phyloP scores from a whole-genome alignment of 2,329 filamentous ascomycete genomes.

The Chaetomiaceae sp. region DNA sequence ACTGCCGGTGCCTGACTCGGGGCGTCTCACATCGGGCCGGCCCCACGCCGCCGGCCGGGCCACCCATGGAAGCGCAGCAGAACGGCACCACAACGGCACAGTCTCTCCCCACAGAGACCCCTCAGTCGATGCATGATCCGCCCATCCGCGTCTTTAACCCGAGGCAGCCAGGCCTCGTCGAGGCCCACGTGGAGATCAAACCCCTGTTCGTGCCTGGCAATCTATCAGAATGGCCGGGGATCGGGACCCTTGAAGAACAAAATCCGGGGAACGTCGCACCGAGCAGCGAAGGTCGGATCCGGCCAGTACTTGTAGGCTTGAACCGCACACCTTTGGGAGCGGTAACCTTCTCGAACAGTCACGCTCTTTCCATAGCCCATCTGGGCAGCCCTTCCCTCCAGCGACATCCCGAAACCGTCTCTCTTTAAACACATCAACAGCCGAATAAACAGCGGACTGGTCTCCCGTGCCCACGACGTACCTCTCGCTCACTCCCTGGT shows the following conservation, averaged over 20 bases:
- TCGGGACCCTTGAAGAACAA: neutral
- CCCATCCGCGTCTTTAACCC: neutral
- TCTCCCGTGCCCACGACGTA: no score
- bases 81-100: neutral
- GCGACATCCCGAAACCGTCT: neutral
- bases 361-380: neutral
- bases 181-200: slow-evolving; percentile 6
- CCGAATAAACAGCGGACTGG: no score
- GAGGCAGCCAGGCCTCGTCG: slow-evolving; percentile 1
- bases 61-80: slow-evolving; percentile 2
- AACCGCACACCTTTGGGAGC: neutral
- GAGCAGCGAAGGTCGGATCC: neutral
- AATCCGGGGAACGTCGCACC: neutral
- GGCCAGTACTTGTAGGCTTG: slow-evolving; percentile 3
- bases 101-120: neutral
- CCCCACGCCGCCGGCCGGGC: slow-evolving; percentile 3
- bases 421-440: neutral
- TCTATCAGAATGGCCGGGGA: neutral
- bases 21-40: slow-evolving; percentile 10
- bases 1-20: slow-evolving; percentile 9
- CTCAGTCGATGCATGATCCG: neutral
- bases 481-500: no score
- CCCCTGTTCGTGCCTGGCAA: neutral
- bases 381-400: neutral
- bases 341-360: neutral